A percentile compares a stretch with the other conserved stretches of the same genome.
Conservation (phyloP, 2,329 filamentous ascomycete species). For the Calonectria pauciramosa region DNA sequence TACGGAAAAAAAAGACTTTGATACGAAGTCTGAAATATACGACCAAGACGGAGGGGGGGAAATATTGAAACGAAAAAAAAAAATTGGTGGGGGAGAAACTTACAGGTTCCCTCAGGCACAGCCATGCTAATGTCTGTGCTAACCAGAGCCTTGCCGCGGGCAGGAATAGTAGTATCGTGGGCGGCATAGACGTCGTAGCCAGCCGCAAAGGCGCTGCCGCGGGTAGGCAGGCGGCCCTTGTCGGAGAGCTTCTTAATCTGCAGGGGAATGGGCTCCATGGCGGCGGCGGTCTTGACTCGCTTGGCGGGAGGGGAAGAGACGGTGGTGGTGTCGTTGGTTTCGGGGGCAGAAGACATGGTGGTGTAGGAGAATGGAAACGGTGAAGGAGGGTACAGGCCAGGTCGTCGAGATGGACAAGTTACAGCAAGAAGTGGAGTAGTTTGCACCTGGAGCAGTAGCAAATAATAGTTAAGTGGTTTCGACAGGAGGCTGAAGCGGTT, state of each 20-base stretch:
- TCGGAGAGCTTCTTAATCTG: constrained; percentile 90
- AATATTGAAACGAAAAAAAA: no score
- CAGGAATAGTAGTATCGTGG: constrained; percentile 80
- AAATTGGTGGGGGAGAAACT: constrained; percentile 47
- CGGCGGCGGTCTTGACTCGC: constrained; percentile 76
- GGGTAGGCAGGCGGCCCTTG: constrained; percentile 85
- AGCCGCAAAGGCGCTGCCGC: constrained; percentile 89
- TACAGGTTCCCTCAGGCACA: constrained; percentile 91
- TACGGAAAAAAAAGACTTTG: not conserved
- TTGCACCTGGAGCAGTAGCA: not conserved
- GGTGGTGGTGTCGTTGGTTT: constrained; percentile 58
- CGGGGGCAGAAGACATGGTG: constrained; percentile 43
- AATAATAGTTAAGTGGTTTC: constrained; percentile 31
- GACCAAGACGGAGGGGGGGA: not conserved
- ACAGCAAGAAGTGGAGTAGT: not conserved
- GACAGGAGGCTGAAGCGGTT: constrained; percentile 41
- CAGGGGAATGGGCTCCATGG: constrained; percentile 67
- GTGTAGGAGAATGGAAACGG: constrained; percentile 3
- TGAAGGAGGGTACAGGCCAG: not conserved
- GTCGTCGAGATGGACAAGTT: not conserved
- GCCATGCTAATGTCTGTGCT: constrained; percentile 94
- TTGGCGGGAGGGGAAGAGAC: constrained; percentile 83
- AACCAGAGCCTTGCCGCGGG: constrained; percentile 86
- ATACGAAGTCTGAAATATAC: not conserved
- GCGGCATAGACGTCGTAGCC: constrained; percentile 95